Evolutionary conservation across 2,329 filamentous ascomycete genomes (phyloP), one percentile per base, ranked within the genome.

Genomic region (Chrysosporium keratinophilum): DNA sequence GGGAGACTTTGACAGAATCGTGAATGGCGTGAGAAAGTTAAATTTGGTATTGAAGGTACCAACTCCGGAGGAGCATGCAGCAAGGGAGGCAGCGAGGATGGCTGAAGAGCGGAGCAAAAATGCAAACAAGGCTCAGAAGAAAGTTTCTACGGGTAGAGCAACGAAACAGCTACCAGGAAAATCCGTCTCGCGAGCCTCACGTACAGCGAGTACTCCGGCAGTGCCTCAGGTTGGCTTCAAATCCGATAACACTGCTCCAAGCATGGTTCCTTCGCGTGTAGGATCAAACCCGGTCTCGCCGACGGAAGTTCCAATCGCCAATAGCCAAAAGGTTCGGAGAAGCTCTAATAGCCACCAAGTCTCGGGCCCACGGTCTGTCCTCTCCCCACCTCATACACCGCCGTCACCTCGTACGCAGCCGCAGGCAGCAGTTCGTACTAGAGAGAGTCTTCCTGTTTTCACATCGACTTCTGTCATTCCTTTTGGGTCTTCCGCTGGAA

Each of bases 1-100:
- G 12, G 34, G 10, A 15, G 45, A 33, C 15, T 23, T 56, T 6
- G 78, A 81, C 43, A 69, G 68, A 15, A 64, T 82, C 23, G 71
- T 77, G 1, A 70, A 73, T 2, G 77, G 76, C 3, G 64, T 82
- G 56, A 78, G 78, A 61, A 76, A 76, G 28, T 64, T 74, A 56
- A 72, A 65, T 51, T 77, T 83, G 52, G 82, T 79, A 19, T 63
- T 84, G 46, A 81, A 80, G 57, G 69, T 82, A 50, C 78, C 78
- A 0, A 72, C 77, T 0, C 74, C 74, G 19, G 78, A 82, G 61
- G 78, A 82, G 61, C 72, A 81, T 56, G 76, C 79, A 28, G 72
- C 71, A 6, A 67, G 76, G 19, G 75, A 79, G 61, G 72, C 74
- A 49, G 71, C 69, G 50, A 63, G 62, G n/a, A 59, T 64, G 0